Evolutionary conservation across 2,329 filamentous ascomycete genomes (phyloP).

Genomic region (Plectosphaerella plurivora): DNA sequence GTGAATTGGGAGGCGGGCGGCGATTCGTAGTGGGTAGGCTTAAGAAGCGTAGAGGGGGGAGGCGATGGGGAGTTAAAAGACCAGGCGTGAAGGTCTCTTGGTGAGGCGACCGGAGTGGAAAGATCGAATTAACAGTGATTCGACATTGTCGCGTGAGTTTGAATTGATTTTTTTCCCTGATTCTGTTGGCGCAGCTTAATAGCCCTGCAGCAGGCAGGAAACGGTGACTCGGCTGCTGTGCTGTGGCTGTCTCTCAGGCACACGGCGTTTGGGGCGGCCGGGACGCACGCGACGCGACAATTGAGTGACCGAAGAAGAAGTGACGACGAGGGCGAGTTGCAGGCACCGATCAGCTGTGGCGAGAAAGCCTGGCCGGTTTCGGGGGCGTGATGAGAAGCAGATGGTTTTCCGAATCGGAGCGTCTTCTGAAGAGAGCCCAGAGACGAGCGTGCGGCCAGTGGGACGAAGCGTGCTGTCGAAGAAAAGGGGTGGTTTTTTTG

Average conservation of each 20-base stretch:
- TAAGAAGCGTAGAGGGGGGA: slow-evolving; percentile 1
- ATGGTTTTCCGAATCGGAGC: too few species aligned
- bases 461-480: too few species aligned
- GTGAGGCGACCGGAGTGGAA: slow-evolving; percentile 2
- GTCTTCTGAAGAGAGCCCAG: too few species aligned
- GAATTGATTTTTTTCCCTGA: background rate
- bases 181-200: too few species aligned
- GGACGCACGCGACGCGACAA: background rate
- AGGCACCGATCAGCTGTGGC: background rate
- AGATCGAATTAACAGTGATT: slow-evolving; percentile 9
- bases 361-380: too few species aligned
- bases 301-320: background rate
- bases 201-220: too few species aligned
- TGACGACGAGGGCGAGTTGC: background rate
- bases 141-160: slow-evolving; percentile 12
- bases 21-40: slow-evolving; percentile 6
- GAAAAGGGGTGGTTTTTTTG: too few species aligned
- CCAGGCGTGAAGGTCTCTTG: slow-evolving; percentile 7
- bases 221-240: background rate
- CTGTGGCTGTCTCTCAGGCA: background rate
- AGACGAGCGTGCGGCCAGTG: too few species aligned
- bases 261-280: background rate
- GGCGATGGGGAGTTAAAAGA: slow-evolving; percentile 1
- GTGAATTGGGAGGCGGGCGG: slow-evolving; percentile 3
- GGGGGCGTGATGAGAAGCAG: too few species aligned